These are phyloP conservation scores for Pythium diclinum DNA, from an alignment of 352 stramenopile genomes.

Conservation along the genomic window DNA sequence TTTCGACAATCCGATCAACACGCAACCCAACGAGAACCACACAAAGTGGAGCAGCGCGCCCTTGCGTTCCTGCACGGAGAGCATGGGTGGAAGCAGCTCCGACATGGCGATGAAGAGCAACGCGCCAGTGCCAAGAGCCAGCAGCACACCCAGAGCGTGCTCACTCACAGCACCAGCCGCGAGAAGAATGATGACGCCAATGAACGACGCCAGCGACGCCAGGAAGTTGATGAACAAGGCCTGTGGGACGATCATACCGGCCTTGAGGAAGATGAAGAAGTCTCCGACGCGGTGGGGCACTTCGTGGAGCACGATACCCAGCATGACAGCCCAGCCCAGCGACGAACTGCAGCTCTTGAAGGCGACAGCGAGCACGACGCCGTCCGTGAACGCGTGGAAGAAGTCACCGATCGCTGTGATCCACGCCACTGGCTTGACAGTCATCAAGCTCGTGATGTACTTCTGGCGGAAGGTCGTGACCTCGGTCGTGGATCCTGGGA, in stretches of 20 bases:
- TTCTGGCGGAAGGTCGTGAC: slow-evolving; percentile 14
- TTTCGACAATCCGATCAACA: slow-evolving; percentile 13
- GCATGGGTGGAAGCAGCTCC: slow-evolving; percentile 26
- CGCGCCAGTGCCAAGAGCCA: slow-evolving; percentile 23
- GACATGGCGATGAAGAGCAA: slow-evolving; percentile 28
- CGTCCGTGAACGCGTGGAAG: slow-evolving; percentile 34
- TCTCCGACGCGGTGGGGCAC: slow-evolving; percentile 33
- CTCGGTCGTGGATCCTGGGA: background rate
- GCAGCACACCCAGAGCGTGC: slow-evolving; percentile 30
- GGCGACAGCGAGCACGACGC: slow-evolving; percentile 31
- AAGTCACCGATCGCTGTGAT: slow-evolving; percentile 34
- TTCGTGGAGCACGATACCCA: slow-evolving; percentile 34
- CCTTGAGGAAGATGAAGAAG: slow-evolving; percentile 34
- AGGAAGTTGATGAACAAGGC: slow-evolving; percentile 28
- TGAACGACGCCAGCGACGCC: slow-evolving; percentile 28
- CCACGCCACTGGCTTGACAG: slow-evolving; percentile 30
- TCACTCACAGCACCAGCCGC: slow-evolving; percentile 25
- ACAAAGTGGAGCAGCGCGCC: slow-evolving; percentile 14
- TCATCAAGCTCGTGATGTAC: slow-evolving; percentile 18
- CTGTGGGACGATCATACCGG: slow-evolving; percentile 29
- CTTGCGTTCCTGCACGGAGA: slow-evolving; percentile 3
- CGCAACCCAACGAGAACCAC: slow-evolving; percentile 13
- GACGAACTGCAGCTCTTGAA: slow-evolving; percentile 33
- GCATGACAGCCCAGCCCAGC: slow-evolving; percentile 29
- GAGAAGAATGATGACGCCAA: slow-evolving; percentile 26